Conservation (phyloP, 2,329 filamentous ascomycete genomes). For the Stachybotrys elegans region DNA sequence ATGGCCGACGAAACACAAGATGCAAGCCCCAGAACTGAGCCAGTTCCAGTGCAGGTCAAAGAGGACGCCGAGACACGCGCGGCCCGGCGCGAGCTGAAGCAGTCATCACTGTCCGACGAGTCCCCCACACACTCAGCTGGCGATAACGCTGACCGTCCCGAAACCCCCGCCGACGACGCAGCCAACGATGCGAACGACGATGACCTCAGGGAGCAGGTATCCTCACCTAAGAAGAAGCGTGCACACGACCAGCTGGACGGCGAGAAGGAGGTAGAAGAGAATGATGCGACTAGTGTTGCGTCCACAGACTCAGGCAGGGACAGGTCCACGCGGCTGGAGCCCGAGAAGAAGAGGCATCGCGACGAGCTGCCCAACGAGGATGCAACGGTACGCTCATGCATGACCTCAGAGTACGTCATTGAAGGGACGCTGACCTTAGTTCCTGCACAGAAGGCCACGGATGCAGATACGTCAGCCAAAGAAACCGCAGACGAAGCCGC, state of each 20-base stretch:
- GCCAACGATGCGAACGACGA: constrained; percentile 26
- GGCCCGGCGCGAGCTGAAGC: constrained; percentile 58
- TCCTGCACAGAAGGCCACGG: too few relatives aligned
- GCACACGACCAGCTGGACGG: constrained; percentile 54
- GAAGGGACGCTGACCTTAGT: too few relatives aligned
- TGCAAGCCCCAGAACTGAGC: constrained; percentile 33
- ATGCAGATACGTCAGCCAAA: too few relatives aligned
- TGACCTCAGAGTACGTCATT: too few relatives aligned
- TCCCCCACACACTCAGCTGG: constrained; percentile 16
- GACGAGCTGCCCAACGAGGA: constrained; percentile 39
- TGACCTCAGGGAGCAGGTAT: constrained; percentile 41
- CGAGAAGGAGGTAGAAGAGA: constrained; percentile 34
- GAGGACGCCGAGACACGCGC: constrained; percentile 62
- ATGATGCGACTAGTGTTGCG: constrained; percentile 35
- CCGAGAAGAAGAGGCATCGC: constrained; percentile 60
- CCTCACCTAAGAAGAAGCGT: constrained; percentile 64
- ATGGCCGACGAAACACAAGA: constrained; percentile 41
- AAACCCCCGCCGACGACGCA: constrained; percentile 30
- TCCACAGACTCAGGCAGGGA: constrained; percentile 42
- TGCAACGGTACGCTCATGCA: constrained; percentile 27
- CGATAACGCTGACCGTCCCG: constrained; percentile 20
- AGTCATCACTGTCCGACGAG: constrained; percentile 56
- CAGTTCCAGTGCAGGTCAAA: constrained; percentile 28
- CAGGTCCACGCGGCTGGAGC: constrained; percentile 43
- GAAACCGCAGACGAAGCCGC: constrained; percentile 16